A percentile compares a stretch with the other conserved stretches of the same genome.
phyloP scores from a whole-genome alignment of 1,284 basidiomycete species.

The Austroboletus novae-zelandiae region DNA sequence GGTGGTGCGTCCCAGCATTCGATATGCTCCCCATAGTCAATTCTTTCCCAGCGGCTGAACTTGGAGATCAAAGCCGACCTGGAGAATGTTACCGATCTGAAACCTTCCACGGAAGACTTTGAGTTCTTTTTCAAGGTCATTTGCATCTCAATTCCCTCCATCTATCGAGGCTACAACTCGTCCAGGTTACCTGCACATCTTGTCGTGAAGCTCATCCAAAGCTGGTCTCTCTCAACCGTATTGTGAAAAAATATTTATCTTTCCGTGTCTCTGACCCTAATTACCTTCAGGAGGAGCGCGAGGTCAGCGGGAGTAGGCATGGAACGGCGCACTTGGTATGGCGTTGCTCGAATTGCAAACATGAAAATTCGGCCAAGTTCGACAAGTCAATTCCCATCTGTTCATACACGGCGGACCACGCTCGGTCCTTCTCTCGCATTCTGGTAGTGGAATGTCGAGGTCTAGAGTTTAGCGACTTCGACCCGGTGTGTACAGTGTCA shows the following conservation, averaged over 20 bases:
- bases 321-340: conserved; percentile 75
- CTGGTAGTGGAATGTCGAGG: conserved; percentile 74
- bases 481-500: conserved; percentile 47
- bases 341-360: conserved; percentile 73
- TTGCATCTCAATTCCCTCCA: not conserved
- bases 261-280: conserved; percentile 2
- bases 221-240: conserved; percentile 62
- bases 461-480: conserved; percentile 71
- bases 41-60: conserved; percentile 44
- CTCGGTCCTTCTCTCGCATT: conserved; percentile 59
- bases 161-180: not conserved
- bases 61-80: conserved; percentile 76
- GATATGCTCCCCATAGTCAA: not conserved
- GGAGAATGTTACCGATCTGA: conserved; percentile 70
- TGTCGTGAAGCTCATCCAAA: conserved; percentile 75
- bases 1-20: conserved; percentile 38
- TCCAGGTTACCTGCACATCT: conserved; percentile 74
- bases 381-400: conserved; percentile 48
- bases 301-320: conserved; percentile 60
- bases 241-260: conserved; percentile 39
- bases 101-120: conserved; percentile 61
- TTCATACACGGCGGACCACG: conserved; percentile 56
- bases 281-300: conserved; percentile 53
- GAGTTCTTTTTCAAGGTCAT: conserved; percentile 75
- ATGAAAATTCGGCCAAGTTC: conserved; percentile 78